Percentiles rank a stretch among this genome's conserved stretches.
Conservation (phyloP, 2,329 filamentous ascomycete species). For the Ampelomyces quisqualis region DNA sequence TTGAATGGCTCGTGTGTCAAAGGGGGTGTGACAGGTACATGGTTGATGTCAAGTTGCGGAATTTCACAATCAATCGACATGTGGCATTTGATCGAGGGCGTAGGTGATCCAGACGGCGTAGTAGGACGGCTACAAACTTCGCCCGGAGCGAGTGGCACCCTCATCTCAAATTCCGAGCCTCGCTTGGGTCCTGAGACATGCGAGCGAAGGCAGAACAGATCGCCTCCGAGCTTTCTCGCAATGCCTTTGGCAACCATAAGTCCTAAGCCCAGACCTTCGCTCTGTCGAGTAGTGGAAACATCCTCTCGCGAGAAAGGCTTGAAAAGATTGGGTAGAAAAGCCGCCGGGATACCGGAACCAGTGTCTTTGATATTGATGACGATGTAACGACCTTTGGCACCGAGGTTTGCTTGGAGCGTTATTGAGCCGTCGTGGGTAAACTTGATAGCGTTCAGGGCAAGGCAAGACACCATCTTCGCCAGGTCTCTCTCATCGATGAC, state of each 20-base stretch:
- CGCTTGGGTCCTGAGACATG: conserved; percentile 60
- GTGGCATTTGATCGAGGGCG: conserved; percentile 39
- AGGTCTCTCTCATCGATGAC: conserved; percentile 64
- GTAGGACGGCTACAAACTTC: conserved; percentile 53
- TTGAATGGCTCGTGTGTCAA: conserved; percentile 26
- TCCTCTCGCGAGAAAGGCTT: conserved; percentile 70
- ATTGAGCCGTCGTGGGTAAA: conserved; percentile 68
- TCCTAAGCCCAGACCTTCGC: conserved; percentile 68
- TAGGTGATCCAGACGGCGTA: conserved; percentile 53
- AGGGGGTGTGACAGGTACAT: conserved; percentile 33
- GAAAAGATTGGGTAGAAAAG: conserved; percentile 67
- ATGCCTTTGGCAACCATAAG: conserved; percentile 72
- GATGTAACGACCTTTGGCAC: conserved; percentile 55
- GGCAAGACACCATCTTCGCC: conserved; percentile 63
- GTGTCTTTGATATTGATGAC: conserved; percentile 65
- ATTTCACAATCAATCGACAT: conserved; percentile 35
- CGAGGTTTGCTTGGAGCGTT: conserved; percentile 56
- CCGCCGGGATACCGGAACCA: conserved; percentile 66
- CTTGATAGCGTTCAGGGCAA: conserved; percentile 68
- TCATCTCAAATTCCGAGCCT: conserved; percentile 69
- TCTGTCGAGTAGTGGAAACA: conserved; percentile 65
- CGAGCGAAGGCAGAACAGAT: conserved; percentile 64
- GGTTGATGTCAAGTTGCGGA: conserved; percentile 16
- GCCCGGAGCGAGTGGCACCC: conserved; percentile 59
- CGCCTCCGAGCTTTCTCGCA: conserved; percentile 67